Conservation (phyloP, 2,329 filamentous ascomycete genomes). For the Trematosphaeria pertusa region DNA sequence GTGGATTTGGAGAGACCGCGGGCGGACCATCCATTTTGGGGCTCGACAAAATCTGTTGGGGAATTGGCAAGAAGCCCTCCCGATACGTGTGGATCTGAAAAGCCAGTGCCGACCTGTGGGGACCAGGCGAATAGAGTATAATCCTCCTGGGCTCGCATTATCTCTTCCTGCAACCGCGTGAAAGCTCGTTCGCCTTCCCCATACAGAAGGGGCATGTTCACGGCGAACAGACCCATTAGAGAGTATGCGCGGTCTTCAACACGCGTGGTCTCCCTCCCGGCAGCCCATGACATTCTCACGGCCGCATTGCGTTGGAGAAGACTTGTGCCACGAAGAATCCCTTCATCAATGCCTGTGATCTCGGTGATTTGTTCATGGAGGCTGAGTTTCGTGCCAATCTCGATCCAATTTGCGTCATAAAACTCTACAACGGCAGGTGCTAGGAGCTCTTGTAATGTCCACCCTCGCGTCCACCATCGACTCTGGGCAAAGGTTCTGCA, state of each 20-base stretch:
- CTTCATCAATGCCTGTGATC: slow-evolving; percentile 12
- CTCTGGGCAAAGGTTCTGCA: slow-evolving; percentile 11
- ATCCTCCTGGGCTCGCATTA: slow-evolving; percentile 19
- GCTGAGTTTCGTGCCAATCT: slow-evolving; percentile 14
- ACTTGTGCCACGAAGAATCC: slow-evolving; percentile 2
- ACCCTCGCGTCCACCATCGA: slow-evolving; percentile 20
- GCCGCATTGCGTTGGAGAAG: slow-evolving; percentile 11
- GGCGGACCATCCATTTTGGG: not conserved
- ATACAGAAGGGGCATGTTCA: slow-evolving; percentile 40
- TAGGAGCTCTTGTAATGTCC: slow-evolving; percentile 24
- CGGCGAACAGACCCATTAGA: slow-evolving; percentile 38
- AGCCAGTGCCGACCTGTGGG: no score
- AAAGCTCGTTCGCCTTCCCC: slow-evolving; percentile 37
- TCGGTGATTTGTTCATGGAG: slow-evolving; percentile 4
- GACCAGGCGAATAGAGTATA: slow-evolving; percentile 24
- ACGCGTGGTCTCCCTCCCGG: slow-evolving; percentile 18
- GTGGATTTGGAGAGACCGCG: not conserved
- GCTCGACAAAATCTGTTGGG: slow-evolving; percentile 7
- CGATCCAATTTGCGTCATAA: slow-evolving; percentile 13
- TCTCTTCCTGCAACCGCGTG: slow-evolving; percentile 28
- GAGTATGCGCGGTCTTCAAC: slow-evolving; percentile 40
- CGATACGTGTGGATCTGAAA: slow-evolving; percentile 2
- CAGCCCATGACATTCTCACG: slow-evolving; percentile 25
- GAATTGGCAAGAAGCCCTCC: slow-evolving; percentile 9
- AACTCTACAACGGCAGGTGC: slow-evolving; percentile 17